Evolutionary conservation across 352 stramenopile species (phyloP).

Genomic region (Thalassiosira hispida): DNA sequence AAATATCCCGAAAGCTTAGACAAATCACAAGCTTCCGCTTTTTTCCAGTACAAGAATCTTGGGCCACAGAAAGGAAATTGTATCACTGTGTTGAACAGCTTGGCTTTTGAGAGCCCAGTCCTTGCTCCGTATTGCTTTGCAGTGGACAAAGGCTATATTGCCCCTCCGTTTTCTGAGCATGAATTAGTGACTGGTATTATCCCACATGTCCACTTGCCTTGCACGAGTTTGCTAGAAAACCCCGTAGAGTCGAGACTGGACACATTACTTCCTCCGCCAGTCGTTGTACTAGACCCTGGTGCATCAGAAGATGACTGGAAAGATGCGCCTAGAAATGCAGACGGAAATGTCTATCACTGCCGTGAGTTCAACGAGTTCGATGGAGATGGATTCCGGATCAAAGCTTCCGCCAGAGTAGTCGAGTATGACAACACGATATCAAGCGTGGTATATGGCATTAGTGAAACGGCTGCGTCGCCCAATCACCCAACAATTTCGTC

Average conservation of each 20-base stretch:
- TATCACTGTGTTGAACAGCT: conserved; percentile 45
- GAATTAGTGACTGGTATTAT: conserved; percentile 43
- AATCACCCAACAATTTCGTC: conserved; percentile 36
- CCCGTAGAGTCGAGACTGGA: conserved; percentile 55
- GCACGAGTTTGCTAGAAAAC: conserved; percentile 50
- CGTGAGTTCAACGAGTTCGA: conserved; percentile 44
- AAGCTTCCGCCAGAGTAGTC: conserved; percentile 42
- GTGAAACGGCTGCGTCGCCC: conserved; percentile 45
- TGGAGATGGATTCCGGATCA: conserved; percentile 52
- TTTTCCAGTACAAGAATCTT: conserved; percentile 49
- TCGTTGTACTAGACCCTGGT: conserved; percentile 53
- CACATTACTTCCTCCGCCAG: conserved; percentile 50
- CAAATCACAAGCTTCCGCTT: conserved; percentile 48
- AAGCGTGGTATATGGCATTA: conserved; percentile 52
- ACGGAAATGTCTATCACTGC: conserved; percentile 40
- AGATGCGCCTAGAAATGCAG: conserved; percentile 44
- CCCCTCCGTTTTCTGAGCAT: conserved; percentile 53
- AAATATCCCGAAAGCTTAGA: conserved; percentile 51
- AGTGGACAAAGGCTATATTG: conserved; percentile 45
- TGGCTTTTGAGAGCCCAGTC: conserved; percentile 63
- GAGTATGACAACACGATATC: conserved; percentile 53
- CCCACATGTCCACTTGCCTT: conserved; percentile 50
- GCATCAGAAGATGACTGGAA: conserved; percentile 43
- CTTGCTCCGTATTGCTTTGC: conserved; percentile 56
- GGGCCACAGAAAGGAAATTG: conserved; percentile 45